Percentiles rank a stretch among this genome's conserved stretches.
These are phyloP conservation scores for Plasmodium sp. DNA, from an alignment of 169 alveolate genomes.

Conservation along the genomic window DNA sequence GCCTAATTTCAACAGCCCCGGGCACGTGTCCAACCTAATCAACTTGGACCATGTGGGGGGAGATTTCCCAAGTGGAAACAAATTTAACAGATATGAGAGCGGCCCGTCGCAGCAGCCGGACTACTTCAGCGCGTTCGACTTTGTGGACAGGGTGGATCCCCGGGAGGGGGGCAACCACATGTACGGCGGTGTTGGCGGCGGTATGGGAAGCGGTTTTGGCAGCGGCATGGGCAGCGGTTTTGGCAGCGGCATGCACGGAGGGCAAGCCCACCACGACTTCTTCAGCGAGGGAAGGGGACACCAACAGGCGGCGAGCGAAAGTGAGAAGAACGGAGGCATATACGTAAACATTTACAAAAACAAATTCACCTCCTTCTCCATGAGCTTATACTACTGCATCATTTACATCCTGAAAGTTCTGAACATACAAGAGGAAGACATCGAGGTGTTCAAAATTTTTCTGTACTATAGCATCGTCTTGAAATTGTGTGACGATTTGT, in stretches of 20 bases:
- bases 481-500: constrained; percentile 62
- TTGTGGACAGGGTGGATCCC: not conserved
- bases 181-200: too few relatives aligned
- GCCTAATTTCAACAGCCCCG: not conserved
- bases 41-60: not conserved
- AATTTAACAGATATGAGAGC: not conserved
- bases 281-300: not conserved
- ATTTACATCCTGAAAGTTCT: constrained; percentile 44
- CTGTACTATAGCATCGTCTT: constrained; percentile 66
- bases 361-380: constrained; percentile 69
- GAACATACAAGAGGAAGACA: constrained; percentile 58
- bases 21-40: not conserved
- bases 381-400: constrained; percentile 64
- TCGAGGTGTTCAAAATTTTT: constrained; percentile 66
- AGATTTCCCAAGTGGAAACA: not conserved
- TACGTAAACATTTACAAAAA: constrained; percentile 63
- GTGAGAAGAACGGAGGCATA: constrained; percentile 62
- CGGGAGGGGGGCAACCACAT: not conserved
- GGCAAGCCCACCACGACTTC: not conserved
- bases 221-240: not conserved
- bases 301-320: not conserved
- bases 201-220: not conserved
- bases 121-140: constrained; percentile 14
- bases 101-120: not conserved
- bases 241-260: not conserved